Evolutionary conservation across 2,329 filamentous ascomycete species (phyloP).

Genomic region (Bertia moriformis): DNA sequence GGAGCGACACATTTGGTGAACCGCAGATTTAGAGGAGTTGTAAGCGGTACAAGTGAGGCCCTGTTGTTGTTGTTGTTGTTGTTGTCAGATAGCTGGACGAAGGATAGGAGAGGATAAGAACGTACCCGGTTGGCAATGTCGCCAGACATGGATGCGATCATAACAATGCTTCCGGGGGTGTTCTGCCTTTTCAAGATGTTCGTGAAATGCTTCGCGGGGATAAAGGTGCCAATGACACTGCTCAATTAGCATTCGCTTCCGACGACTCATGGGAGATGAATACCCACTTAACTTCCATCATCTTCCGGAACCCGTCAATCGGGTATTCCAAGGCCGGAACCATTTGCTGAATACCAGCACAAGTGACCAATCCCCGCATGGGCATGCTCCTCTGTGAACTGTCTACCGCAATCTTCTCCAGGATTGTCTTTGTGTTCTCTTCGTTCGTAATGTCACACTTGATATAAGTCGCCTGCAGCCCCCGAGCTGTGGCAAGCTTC

Average conservation of each 20-base stretch:
- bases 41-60: slow-evolving; percentile 48
- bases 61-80: slow-evolving; percentile 23
- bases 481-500: slow-evolving; percentile 20
- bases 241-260: slow-evolving; percentile 10
- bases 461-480: slow-evolving; percentile 20
- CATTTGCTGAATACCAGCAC: slow-evolving; percentile 32
- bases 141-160: slow-evolving; percentile 33
- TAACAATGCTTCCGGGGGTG: slow-evolving; percentile 28
- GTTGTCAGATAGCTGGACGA: slow-evolving; percentile 4
- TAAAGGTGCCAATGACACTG: slow-evolving; percentile 48
- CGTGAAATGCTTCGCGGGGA: slow-evolving; percentile 57
- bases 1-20: slow-evolving; percentile 42
- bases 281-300: slow-evolving; percentile 47
- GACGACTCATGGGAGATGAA: slow-evolving; percentile 17
- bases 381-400: slow-evolving; percentile 14
- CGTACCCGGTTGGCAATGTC: slow-evolving; percentile 31
- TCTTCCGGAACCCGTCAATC: slow-evolving; percentile 47
- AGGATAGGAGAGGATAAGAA: slow-evolving; percentile 18
- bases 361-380: slow-evolving; percentile 24
- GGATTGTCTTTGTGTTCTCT: slow-evolving; percentile 14
- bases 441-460: slow-evolving; percentile 32
- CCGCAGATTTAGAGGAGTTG: slow-evolving; percentile 47
- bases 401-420: slow-evolving; percentile 19
- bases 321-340: slow-evolving; percentile 29
- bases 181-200: slow-evolving; percentile 31